A percentile compares a stretch with the other conserved stretches of the same genome.
Evolutionary conservation across 345 rosid genomes (phyloP).

Genomic region (Dovyalis caffra): DNA sequence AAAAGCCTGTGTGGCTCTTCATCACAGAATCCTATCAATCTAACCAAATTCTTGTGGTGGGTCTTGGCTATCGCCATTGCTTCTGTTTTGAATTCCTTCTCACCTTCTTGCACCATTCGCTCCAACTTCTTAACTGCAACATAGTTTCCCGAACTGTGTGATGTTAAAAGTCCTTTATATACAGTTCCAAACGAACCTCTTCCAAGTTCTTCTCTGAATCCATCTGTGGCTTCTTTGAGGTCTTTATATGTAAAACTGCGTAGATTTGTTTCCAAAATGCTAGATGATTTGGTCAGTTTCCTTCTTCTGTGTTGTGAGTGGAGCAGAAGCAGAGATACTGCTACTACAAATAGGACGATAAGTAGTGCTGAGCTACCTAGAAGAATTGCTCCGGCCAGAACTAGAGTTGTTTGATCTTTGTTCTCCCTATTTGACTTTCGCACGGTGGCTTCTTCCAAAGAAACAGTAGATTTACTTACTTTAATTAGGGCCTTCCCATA

Average conservation of each 20-base stretch:
- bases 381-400: slow-evolving; percentile 10
- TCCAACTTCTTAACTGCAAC: slow-evolving; percentile 19
- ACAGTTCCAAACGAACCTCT: slow-evolving; percentile 17
- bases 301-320: not conserved
- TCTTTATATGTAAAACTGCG: slow-evolving; percentile 9
- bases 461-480: slow-evolving; percentile 13
- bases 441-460: not conserved
- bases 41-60: slow-evolving; percentile 11
- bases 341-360: slow-evolving; percentile 1
- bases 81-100: slow-evolving; percentile 13
- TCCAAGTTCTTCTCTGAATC: slow-evolving; percentile 16
- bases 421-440: not conserved
- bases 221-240: slow-evolving; percentile 8
- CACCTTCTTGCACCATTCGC: slow-evolving; percentile 10
- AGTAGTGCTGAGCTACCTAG: slow-evolving; percentile 16
- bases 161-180: slow-evolving; percentile 10
- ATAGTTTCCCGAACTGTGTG: not conserved
- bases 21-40: slow-evolving; percentile 8
- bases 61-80: not conserved
- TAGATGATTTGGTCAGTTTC: not conserved
- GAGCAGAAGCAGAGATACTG: not conserved
- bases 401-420: not conserved
- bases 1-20: slow-evolving; percentile 3
- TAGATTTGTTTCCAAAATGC: slow-evolving; percentile 2
- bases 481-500: slow-evolving; percentile 12